These are phyloP conservation scores for Mortierella polycephala DNA, from an alignment of 371 early-diverging fungal genomes.

Conservation along the genomic window DNA sequence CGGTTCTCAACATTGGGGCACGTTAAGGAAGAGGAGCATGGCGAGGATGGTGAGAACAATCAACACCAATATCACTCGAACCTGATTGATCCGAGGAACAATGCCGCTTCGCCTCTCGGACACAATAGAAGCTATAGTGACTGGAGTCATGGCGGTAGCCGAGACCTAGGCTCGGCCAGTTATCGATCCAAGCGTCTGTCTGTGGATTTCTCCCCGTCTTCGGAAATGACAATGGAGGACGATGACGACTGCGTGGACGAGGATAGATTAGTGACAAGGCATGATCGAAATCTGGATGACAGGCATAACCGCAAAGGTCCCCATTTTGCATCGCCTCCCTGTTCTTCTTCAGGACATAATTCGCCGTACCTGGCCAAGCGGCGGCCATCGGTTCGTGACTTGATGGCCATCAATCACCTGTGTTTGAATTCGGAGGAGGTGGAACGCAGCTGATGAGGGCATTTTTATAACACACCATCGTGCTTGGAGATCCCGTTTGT, in stretches of 20 bases:
- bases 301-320: not conserved
- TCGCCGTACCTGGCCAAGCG: slow-evolving; percentile 23
- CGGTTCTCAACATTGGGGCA: slow-evolving; percentile 45
- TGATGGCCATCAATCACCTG: slow-evolving; percentile 40
- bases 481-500: no score
- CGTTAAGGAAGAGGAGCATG: slow-evolving; percentile 46
- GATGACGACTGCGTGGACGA: slow-evolving; percentile 21
- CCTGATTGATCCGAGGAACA: slow-evolving; percentile 23
- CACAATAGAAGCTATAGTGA: slow-evolving; percentile 30
- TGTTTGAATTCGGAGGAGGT: slow-evolving; percentile 30
- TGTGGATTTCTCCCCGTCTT: slow-evolving; percentile 30
- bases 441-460: slow-evolving; percentile 9
- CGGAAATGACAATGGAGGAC: slow-evolving; percentile 33
- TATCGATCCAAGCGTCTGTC: slow-evolving; percentile 42
- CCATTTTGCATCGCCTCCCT: not conserved
- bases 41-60: slow-evolving; percentile 23
- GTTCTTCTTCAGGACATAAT: slow-evolving; percentile 6
- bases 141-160: slow-evolving; percentile 3
- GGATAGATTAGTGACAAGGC: slow-evolving; percentile 19
- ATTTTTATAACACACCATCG: no score
- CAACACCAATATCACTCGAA: slow-evolving; percentile 28
- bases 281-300: not conserved
- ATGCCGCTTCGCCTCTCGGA: slow-evolving; percentile 13
- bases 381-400: slow-evolving; percentile 32
- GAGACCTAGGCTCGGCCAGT: slow-evolving; percentile 3